Evolutionary conservation across 129 eudicot genomes (phyloP), one percentile per base, ranked within the genome.

Genomic region (Gnaphalium uliginosum): DNA sequence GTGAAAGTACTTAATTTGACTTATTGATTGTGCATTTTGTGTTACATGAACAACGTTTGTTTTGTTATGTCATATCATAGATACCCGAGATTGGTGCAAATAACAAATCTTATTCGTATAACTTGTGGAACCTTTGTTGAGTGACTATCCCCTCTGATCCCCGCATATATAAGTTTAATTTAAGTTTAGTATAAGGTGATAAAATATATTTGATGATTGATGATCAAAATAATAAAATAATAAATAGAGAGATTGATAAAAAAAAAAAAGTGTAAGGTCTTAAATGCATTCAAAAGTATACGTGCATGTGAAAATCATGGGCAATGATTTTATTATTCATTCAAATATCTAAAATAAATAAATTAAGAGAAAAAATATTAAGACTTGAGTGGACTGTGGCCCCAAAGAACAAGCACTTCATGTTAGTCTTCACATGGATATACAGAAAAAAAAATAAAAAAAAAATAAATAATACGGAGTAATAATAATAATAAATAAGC

Each of bases 291-390:
- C 39, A 69, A 18, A 23, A 5, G 1, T 39, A 2, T 69, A 50
- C 27, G 18, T 69, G 74, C 74, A 69, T 26, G 74, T 69, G 74
- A 50, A 46, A 69, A 27, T 26, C 24, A 69, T 69, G 61, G 74
- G 74, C 74, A 46, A 7, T 27, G 37, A 48, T 0, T 18, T 50
- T 6, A 39, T 11, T 41, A 0, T 64, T 18, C 13, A 43, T 68
- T 24, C 11, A n/a, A 5, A 56, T 56, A 56, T 68, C 10, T 41
- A 68, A 18, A 24, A 3, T 8, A 5, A 24, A 66, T 66, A 35
- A 66, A 35, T 33, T 32, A 32, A 29, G 4, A 18, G 51, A 21
- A 66, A 27, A 15, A 35, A 32, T n/a, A 32, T 32, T 2, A n/a
- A 35, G 35, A 35, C 29, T 66, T 33, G 71, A 66, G 71, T 33